These are phyloP conservation scores for Phialemoniopsis sp. DNA, from an alignment of 2,329 filamentous ascomycete genomes.

Conservation along the genomic window DNA sequence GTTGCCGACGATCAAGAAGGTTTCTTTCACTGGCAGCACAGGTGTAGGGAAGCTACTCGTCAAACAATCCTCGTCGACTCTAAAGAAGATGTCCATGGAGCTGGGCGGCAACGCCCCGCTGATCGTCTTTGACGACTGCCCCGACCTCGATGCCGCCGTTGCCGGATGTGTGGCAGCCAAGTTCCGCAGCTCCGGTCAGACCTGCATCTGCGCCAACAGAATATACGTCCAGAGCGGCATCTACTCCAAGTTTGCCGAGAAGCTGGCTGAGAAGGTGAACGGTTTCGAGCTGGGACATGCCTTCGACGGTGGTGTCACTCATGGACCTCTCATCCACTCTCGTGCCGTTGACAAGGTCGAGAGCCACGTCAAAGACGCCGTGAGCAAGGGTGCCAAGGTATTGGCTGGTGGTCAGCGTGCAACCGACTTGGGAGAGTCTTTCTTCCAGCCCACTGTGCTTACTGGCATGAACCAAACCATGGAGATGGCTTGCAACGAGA, in stretches of 20 bases:
- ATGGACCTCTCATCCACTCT: slow-evolving; percentile 81
- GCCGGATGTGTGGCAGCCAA: slow-evolving; percentile 80
- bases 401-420: slow-evolving; percentile 71
- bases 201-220: slow-evolving; percentile 86
- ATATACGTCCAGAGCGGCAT: slow-evolving; percentile 76
- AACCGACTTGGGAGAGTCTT: slow-evolving; percentile 74
- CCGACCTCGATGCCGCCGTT: slow-evolving; percentile 82
- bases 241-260: slow-evolving; percentile 69
- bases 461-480: slow-evolving; percentile 83
- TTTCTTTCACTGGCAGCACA: slow-evolving; percentile 88
- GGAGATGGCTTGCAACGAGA: slow-evolving; percentile 83
- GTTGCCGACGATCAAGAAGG: slow-evolving; percentile 73
- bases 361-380: slow-evolving; percentile 74
- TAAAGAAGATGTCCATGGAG: slow-evolving; percentile 84
- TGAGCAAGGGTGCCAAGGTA: slow-evolving; percentile 71
- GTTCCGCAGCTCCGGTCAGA: slow-evolving; percentile 93
- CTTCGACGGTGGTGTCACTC: slow-evolving; percentile 66
- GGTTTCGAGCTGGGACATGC: slow-evolving; percentile 72
- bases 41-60: slow-evolving; percentile 71
- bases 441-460: slow-evolving; percentile 86
- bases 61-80: slow-evolving; percentile 77
- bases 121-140: slow-evolving; percentile 87
- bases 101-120: slow-evolving; percentile 94
- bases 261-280: slow-evolving; percentile 68
- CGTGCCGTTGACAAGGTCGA: slow-evolving; percentile 78